Conservation (phyloP, 1,284 basidiomycete genomes). For the Ustilago hordei region DNA sequence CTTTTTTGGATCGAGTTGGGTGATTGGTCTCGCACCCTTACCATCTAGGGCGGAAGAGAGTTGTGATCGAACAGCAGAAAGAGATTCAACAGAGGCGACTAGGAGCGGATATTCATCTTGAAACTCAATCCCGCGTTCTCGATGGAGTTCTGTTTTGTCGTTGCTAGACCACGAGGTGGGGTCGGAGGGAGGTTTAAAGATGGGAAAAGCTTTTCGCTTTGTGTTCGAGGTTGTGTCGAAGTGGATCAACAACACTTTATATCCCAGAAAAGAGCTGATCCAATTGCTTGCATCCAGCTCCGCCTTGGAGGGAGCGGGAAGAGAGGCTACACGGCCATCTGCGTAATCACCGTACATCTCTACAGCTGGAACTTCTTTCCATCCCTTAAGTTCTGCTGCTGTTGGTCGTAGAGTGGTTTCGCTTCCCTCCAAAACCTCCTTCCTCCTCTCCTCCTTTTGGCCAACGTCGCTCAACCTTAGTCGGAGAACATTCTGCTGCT, state of each 20-base stretch:
- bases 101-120: slow-evolving; percentile 62
- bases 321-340: slow-evolving; percentile 40
- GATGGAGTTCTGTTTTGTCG: slow-evolving; percentile 28
- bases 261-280: slow-evolving; percentile 57
- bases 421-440: slow-evolving; percentile 20
- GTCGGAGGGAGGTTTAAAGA: slow-evolving; percentile 54
- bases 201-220: slow-evolving; percentile 44
- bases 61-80: slow-evolving; percentile 36
- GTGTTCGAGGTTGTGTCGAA: slow-evolving; percentile 46
- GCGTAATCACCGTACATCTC: slow-evolving; percentile 59
- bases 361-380: slow-evolving; percentile 28
- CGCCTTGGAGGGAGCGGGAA: not conserved
- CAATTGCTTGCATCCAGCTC: slow-evolving; percentile 44
- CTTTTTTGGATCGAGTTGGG: slow-evolving; percentile 12
- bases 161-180: not conserved
- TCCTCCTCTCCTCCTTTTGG: not conserved
- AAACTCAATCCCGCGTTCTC: slow-evolving; percentile 52
- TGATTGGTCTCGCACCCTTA: slow-evolving; percentile 24
- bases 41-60: slow-evolving; percentile 29
- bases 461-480: slow-evolving; percentile 28
- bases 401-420: slow-evolving; percentile 31
- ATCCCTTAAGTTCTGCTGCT: slow-evolving; percentile 1
- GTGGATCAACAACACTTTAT: slow-evolving; percentile 50
- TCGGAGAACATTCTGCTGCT: slow-evolving; percentile 8
- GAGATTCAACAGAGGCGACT: slow-evolving; percentile 46